A percentile compares a stretch with the other conserved stretches of the same genome.
phyloP scores from a whole-genome alignment of 2,329 filamentous ascomycete species.

The Aspergillus oerlinghausenensis region DNA sequence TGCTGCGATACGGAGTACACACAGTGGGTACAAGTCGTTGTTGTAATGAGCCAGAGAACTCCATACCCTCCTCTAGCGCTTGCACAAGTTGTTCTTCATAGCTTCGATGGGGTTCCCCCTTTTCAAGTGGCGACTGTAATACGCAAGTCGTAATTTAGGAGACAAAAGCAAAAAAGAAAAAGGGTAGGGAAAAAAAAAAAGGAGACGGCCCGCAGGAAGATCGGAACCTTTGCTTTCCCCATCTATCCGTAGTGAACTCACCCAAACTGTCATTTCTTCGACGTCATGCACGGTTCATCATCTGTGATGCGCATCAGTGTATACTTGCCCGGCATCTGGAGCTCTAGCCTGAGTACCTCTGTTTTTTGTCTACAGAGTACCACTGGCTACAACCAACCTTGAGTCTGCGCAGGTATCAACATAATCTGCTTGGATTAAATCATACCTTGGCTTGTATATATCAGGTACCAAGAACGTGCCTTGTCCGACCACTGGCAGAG shows the following conservation, averaged over 20 bases:
- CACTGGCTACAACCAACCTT: not conserved
- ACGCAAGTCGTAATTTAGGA: not conserved
- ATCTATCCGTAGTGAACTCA: not conserved
- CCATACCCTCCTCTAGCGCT: constrained; percentile 5
- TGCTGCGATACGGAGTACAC: not conserved
- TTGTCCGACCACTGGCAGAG: not conserved
- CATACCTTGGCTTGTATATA: not conserved
- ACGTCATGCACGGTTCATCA: constrained; percentile 22
- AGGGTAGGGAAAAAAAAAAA: constrained; percentile 8
- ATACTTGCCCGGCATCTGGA: not conserved
- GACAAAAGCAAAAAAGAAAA: not conserved
- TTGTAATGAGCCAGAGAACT: not conserved
- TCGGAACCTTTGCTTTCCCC: constrained; percentile 2
- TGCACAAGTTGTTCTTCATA: constrained; percentile 9
- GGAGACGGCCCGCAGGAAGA: constrained; percentile 9
- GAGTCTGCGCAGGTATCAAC: not conserved
- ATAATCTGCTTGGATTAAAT: not conserved
- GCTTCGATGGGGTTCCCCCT: constrained; percentile 10
- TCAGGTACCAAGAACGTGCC: not conserved
- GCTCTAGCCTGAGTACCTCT: not conserved
- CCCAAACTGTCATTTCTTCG: constrained; percentile 1
- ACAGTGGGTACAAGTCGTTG: not conserved
- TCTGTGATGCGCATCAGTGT: not conserved
- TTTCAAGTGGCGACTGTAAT: not conserved
- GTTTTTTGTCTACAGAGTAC: no score